These are phyloP conservation scores for Penicillium sp. DNA, from an alignment of 2,329 filamentous ascomycete genomes.

Conservation along the genomic window DNA sequence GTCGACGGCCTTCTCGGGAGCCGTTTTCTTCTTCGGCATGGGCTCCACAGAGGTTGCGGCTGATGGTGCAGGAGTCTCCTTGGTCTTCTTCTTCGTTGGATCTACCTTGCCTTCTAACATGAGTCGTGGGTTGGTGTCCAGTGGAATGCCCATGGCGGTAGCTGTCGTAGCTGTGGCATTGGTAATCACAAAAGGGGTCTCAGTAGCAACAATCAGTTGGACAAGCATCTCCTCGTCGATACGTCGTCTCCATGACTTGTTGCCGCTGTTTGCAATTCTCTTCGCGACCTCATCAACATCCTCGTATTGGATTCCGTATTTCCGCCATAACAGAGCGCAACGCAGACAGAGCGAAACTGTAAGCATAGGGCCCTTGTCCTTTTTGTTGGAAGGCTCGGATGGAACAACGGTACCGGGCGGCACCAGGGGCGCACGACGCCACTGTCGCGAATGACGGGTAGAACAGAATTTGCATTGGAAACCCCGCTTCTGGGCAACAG, in stretches of 20 bases:
- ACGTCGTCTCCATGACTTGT: slow-evolving; percentile 79
- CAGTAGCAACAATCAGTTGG: slow-evolving; percentile 45
- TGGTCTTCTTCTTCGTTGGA: slow-evolving; percentile 58
- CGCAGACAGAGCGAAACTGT: slow-evolving; percentile 82
- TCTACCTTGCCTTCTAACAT: slow-evolving; percentile 41
- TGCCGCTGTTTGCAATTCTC: slow-evolving; percentile 75
- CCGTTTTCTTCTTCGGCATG: slow-evolving; percentile 61
- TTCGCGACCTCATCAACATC: slow-evolving; percentile 86
- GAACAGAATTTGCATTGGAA: slow-evolving; percentile 95
- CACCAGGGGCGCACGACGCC: slow-evolving; percentile 81
- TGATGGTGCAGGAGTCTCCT: slow-evolving; percentile 49
- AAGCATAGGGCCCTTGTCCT: slow-evolving; percentile 70
- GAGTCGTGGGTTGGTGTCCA: slow-evolving; percentile 34
- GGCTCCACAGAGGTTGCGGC: slow-evolving; percentile 45
- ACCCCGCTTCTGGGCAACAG: slow-evolving; percentile 68
- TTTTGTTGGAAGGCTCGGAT: slow-evolving; percentile 61
- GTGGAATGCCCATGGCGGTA: slow-evolving; percentile 41
- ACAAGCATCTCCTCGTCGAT: slow-evolving; percentile 78
- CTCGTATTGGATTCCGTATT: slow-evolving; percentile 94
- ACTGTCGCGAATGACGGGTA: slow-evolving; percentile 75
- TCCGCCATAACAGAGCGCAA: slow-evolving; percentile 89
- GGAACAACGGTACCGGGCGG: slow-evolving; percentile 66
- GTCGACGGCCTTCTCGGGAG: slow-evolving; percentile 53
- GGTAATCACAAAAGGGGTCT: slow-evolving; percentile 45
- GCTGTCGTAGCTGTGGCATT: slow-evolving; percentile 44